Base-by-base conservation (phyloP, 75 land plant genomes). In the Picea sitchensis region DNA sequence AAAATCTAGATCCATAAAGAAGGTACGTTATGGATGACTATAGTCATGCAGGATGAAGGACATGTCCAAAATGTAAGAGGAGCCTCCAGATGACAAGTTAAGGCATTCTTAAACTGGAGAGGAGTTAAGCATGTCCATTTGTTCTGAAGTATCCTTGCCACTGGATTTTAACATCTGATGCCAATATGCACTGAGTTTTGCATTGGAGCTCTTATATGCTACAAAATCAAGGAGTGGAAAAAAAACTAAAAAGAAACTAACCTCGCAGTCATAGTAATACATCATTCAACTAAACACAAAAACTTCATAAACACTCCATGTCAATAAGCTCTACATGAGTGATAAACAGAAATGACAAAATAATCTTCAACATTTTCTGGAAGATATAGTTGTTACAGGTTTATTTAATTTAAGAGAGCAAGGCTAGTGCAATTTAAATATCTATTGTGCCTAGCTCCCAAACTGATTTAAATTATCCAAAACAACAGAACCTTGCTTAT, bases 381-480 rank as follows among this genome's bases (percentile, higher is more conserved):
- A 36, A 67, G 44, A 67, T 15, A 34, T 20, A 36, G 17, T 34
- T 5, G 44, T 20, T 67, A 34, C n/a, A 32, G 41, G 36, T 34
- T 34, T 34, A 20, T 17, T 67, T 18, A 17, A 34, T 34, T 51
- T 67, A 67, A 67, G 71, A 15, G 5, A 67, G 18, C 71, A 67
- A 67, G 20, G 31, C 18, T 32, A 34, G 20, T 20, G 17, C 18
- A 34, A 32, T 32, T 38, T 5, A 67, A 4, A 67, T 67, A n/a
- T 34, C 44, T 17, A 5, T 34, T 67, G 71, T 32, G 20, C 41
- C 41, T 67, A 67, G 11, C 56, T 51, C 56, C 56, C 1, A 34
- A 71, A 71, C 54, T 41, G 73, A 71, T 7, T 71, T 71, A 71
- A 38, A 71, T 71, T 71, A 5, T 41, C 73, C 47, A 41, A 20